Conservation (phyloP, 768 basidiomycete genomes). For the Mycena chlorophos region DNA sequence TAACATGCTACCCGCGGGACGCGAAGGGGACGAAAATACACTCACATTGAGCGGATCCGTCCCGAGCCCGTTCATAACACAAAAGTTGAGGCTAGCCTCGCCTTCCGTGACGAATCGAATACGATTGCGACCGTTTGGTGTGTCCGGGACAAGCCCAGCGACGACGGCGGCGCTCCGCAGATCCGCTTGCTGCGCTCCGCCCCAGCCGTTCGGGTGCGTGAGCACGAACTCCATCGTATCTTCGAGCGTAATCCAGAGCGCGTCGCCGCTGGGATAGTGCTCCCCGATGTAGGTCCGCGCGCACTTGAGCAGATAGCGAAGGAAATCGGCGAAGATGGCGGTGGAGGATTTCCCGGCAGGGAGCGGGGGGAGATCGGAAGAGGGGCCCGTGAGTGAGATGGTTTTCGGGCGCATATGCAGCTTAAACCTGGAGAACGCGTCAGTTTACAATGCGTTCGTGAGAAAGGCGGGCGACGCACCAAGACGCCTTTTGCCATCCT, state of each 20-base stretch:
- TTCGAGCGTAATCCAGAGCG: slow-evolving; percentile 42
- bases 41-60: slow-evolving; percentile 30
- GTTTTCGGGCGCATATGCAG: slow-evolving; percentile 40
- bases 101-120: slow-evolving; percentile 56
- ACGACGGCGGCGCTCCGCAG: slow-evolving; percentile 48
- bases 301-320: slow-evolving; percentile 44
- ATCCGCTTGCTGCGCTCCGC: slow-evolving; percentile 49
- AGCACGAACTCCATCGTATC: slow-evolving; percentile 46
- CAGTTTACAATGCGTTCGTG: neutral
- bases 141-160: slow-evolving; percentile 45
- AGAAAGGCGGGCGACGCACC: slow-evolving; percentile 10
- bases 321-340: slow-evolving; percentile 49
- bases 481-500: slow-evolving; percentile 7
- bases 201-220: slow-evolving; percentile 62
- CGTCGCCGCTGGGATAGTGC: slow-evolving; percentile 29
- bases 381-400: slow-evolving; percentile 26
- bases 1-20: slow-evolving; percentile 10
- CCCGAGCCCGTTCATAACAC: slow-evolving; percentile 41
- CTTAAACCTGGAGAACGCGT: slow-evolving; percentile 38
- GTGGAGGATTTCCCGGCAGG: slow-evolving; percentile 42
- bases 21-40: slow-evolving; percentile 32
- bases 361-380: slow-evolving; percentile 37
- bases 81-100: slow-evolving; percentile 56
- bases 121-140: slow-evolving; percentile 36
- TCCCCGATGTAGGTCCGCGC: slow-evolving; percentile 44